Percentiles rank a stretch among this genome's conserved stretches.
phyloP scores from a whole-genome alignment of 2,329 filamentous ascomycete genomes.

The Dactylonectria macrodidyma region DNA sequence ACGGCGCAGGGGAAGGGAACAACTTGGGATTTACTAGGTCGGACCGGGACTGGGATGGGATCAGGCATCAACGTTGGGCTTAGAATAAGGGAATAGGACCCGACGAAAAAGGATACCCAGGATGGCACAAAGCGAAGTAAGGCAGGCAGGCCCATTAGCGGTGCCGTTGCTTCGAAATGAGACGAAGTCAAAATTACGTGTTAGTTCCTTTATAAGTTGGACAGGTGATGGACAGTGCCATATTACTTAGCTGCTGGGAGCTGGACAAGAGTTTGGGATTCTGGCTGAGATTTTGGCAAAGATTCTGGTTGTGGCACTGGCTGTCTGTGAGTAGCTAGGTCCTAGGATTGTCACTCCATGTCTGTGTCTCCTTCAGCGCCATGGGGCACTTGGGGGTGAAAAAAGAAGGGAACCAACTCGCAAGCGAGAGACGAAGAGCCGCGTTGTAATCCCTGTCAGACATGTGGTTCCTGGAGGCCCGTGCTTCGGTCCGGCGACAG shows the following conservation, averaged over 20 bases:
- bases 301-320: too few relatives aligned
- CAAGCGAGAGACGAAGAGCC: constrained; percentile 40
- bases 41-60: constrained; percentile 15
- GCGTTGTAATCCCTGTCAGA: constrained; percentile 49
- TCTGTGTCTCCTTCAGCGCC: too few relatives aligned
- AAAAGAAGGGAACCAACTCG: constrained; percentile 35
- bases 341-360: too few relatives aligned
- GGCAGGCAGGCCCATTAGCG: constrained; percentile 29
- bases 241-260: background rate
- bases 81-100: constrained; percentile 36
- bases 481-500: constrained; percentile 43
- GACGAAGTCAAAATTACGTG: constrained; percentile 13
- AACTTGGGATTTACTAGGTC: constrained; percentile 17
- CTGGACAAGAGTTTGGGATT: too few relatives aligned
- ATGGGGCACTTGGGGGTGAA: constrained; percentile 19
- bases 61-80: constrained; percentile 32
- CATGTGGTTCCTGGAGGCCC: constrained; percentile 48
- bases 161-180: constrained; percentile 12
- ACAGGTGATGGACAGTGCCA: background rate
- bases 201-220: background rate
- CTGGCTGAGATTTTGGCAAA: too few relatives aligned
- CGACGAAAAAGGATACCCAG: constrained; percentile 42
- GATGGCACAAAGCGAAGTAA: constrained; percentile 32
- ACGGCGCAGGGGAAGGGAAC: constrained; percentile 31
- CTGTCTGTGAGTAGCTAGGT: too few relatives aligned